phyloP scores from a whole-genome alignment of 1,139 yeast genomes.

The Barnettozyma hawaiiensis region DNA sequence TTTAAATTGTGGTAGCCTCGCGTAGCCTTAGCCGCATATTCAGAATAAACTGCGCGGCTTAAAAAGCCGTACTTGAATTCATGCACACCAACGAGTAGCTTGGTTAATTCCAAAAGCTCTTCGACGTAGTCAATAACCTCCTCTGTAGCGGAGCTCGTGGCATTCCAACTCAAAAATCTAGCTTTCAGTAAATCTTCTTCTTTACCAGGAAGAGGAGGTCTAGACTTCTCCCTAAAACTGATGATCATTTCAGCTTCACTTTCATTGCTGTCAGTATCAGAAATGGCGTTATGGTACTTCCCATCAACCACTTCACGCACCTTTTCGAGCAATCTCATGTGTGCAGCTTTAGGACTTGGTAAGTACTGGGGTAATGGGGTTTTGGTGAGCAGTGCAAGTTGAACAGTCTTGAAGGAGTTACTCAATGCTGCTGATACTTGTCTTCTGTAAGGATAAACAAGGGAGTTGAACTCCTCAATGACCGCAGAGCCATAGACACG shows the following conservation, averaged over 20 bases:
- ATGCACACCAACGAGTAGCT: constrained; percentile 41
- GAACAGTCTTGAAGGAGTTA: constrained; percentile 35
- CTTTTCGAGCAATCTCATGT: constrained; percentile 38
- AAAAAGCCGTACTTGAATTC: constrained; percentile 45
- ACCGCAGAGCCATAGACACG: constrained; percentile 41
- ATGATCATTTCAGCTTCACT: constrained; percentile 18
- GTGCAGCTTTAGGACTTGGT: constrained; percentile 45
- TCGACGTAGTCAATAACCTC: constrained; percentile 46
- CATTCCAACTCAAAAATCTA: constrained; percentile 46
- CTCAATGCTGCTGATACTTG: constrained; percentile 38
- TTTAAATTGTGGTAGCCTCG: constrained; percentile 19
- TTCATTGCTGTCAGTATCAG: constrained; percentile 13
- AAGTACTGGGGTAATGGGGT: constrained; percentile 44
- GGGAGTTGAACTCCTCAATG: constrained; percentile 37
- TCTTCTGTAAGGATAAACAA: constrained; percentile 40
- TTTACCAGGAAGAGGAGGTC: constrained; percentile 9
- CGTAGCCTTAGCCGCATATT: constrained; percentile 37
- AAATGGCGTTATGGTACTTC: constrained; percentile 17
- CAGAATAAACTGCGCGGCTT: constrained; percentile 40
- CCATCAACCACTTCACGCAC: constrained; percentile 33
- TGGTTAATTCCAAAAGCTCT: constrained; percentile 37
- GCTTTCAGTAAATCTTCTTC: constrained; percentile 31
- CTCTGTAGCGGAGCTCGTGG: constrained; percentile 42
- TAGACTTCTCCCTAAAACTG: constrained; percentile 10
- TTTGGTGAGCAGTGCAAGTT: constrained; percentile 38